A percentile compares a stretch with the other conserved stretches of the same genome.
Evolutionary conservation across 768 basidiomycete genomes (phyloP).

Genomic region (Collybiopsis confluens): DNA sequence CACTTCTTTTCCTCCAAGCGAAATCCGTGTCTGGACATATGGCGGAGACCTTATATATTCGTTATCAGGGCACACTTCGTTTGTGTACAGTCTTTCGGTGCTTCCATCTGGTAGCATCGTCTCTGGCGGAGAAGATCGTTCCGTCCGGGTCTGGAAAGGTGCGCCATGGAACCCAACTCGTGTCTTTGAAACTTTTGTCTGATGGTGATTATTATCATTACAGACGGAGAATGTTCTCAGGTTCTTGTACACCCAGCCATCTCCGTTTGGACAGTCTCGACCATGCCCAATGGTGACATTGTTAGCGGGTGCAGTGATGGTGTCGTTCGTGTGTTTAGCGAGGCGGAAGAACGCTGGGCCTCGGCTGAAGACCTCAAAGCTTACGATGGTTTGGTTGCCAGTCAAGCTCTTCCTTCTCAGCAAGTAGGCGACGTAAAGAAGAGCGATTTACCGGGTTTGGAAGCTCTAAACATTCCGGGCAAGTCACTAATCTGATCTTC

Average conservation of each 20-base stretch:
- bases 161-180: conserved; percentile 18
- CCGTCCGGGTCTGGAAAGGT: conserved; percentile 90
- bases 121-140: conserved; percentile 93
- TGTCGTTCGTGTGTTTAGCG: conserved; percentile 81
- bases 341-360: conserved; percentile 69
- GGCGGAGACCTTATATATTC: conserved; percentile 73
- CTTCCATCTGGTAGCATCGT: conserved; percentile 81
- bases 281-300: conserved; percentile 88
- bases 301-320: conserved; percentile 90
- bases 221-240: conserved; percentile 86
- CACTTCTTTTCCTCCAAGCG: conserved; percentile 43
- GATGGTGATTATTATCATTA: background rate
- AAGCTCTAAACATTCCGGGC: conserved; percentile 76
- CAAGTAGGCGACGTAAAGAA: conserved; percentile 94
- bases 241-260: conserved; percentile 91
- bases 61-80: conserved; percentile 93
- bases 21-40: conserved; percentile 90
- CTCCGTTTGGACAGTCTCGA: conserved; percentile 93
- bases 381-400: conserved; percentile 73
- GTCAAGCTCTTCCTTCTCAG: conserved; percentile 76
- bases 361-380: conserved; percentile 55
- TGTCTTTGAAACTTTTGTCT: conserved; percentile 3
- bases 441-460: conserved; percentile 81
- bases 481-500: conserved; percentile 17
- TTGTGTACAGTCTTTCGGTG: conserved; percentile 86